Percentiles rank a stretch among this genome's conserved stretches.
These are phyloP conservation scores for Trichoderma gracile DNA, from an alignment of 2,329 filamentous ascomycete genomes.

Conservation along the genomic window DNA sequence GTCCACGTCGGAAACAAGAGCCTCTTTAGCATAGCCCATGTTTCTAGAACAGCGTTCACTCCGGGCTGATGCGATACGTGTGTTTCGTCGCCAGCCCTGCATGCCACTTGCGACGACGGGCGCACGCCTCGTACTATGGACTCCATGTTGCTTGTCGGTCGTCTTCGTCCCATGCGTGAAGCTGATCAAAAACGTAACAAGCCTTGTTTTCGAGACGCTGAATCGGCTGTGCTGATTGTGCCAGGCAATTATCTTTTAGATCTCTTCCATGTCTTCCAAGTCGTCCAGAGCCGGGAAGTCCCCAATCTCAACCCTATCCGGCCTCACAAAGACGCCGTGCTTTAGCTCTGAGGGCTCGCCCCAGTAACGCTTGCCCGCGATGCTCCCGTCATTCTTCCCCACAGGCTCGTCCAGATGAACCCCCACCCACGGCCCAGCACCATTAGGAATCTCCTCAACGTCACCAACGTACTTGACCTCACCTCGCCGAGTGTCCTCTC, in stretches of 20 bases:
- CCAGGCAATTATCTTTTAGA: conserved; percentile 41
- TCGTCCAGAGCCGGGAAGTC: conserved; percentile 72
- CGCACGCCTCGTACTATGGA: neutral
- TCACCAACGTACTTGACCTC: conserved; percentile 70
- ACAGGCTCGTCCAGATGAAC: conserved; percentile 76
- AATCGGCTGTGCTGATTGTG: neutral
- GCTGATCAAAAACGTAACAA: neutral
- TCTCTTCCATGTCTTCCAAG: conserved; percentile 76
- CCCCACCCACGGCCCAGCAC: conserved; percentile 69
- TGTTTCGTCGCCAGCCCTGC: conserved; percentile 12
- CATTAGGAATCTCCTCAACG: conserved; percentile 70
- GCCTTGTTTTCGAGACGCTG: neutral
- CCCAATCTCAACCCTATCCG: conserved; percentile 75
- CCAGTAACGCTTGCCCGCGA: conserved; percentile 70
- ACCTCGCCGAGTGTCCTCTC: conserved; percentile 69
- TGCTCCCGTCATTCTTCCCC: conserved; percentile 79
- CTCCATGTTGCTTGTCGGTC: neutral
- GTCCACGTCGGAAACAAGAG: conserved; percentile 2
- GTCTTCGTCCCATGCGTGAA: neutral
- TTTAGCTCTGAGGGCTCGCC: conserved; percentile 63
- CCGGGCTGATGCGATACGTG: neutral
- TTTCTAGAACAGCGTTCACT: conserved; percentile 24
- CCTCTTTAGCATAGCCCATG: conserved; percentile 3
- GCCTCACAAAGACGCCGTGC: conserved; percentile 75
- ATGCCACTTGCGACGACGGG: neutral